These are phyloP conservation scores for Monilinia fructigena DNA, from an alignment of 2,329 filamentous ascomycete genomes.

Conservation along the genomic window DNA sequence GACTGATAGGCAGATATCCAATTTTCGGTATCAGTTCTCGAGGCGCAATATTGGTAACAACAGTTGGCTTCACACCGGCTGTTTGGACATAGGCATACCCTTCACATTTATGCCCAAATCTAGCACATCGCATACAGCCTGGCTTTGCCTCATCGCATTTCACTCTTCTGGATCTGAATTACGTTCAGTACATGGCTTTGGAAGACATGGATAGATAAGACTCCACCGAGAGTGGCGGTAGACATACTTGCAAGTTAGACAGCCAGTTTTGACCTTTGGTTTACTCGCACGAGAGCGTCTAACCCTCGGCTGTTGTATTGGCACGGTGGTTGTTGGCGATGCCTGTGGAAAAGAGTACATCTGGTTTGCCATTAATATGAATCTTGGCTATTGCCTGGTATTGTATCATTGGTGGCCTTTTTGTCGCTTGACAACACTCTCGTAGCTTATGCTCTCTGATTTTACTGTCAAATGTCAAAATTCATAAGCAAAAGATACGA, in stretches of 20 bases:
- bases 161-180: conserved; percentile 36
- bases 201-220: not conserved
- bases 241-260: conserved; percentile 40
- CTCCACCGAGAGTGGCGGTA: not conserved
- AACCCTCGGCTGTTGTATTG: conserved; percentile 11
- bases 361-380: conserved; percentile 9
- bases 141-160: conserved; percentile 41
- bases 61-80: not conserved
- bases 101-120: conserved; percentile 39
- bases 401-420: not conserved
- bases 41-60: conserved; percentile 11
- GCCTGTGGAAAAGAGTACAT: conserved; percentile 7
- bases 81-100: conserved; percentile 33
- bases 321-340: not conserved
- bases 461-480: not conserved
- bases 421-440: not conserved
- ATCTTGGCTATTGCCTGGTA: not conserved
- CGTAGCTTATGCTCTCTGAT: not conserved
- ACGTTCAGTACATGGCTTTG: conserved; percentile 2
- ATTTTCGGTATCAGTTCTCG: conserved; percentile 7
- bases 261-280: conserved; percentile 39
- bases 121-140: conserved; percentile 36
- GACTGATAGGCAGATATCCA: conserved; percentile 17
- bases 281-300: conserved; percentile 34
- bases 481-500: conserved; percentile 5